A percentile compares a stretch with the other conserved stretches of the same genome.
Evolutionary conservation across 768 basidiomycete genomes (phyloP).

Genomic region (Mycena vitilis): DNA sequence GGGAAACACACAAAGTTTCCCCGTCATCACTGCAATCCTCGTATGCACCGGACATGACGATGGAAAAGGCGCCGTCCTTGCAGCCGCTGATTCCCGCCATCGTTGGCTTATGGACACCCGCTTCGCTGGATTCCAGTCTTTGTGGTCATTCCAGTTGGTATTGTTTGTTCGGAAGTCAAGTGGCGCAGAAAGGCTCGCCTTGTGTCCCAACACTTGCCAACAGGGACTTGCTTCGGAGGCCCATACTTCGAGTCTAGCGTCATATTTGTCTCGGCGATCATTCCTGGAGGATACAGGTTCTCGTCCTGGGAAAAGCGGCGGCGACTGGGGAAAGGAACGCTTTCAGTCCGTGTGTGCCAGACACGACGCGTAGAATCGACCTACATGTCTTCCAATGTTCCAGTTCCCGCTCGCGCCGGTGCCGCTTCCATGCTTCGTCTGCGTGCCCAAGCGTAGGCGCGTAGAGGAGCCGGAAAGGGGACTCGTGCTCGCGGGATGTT

Average conservation of each 20-base stretch:
- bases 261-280: neutral
- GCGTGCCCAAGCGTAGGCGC: conserved; percentile 20
- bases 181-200: conserved; percentile 5
- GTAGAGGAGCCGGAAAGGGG: neutral
- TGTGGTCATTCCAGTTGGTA: neutral
- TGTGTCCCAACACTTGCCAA: conserved; percentile 12
- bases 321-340: neutral
- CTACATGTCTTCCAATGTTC: too few species aligned
- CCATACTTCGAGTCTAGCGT: conserved; percentile 9
- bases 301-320: conserved; percentile 13
- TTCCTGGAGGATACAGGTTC: neutral
- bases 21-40: conserved; percentile 18
- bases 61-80: conserved; percentile 24
- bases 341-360: too few species aligned
- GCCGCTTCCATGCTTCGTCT: conserved; percentile 41
- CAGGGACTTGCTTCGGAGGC: neutral
- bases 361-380: too few species aligned
- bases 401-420: conserved; percentile 25
- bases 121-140: conserved; percentile 18
- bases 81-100: conserved; percentile 13
- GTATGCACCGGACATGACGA: conserved; percentile 20
- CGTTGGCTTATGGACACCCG: conserved; percentile 14
- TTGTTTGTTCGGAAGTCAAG: neutral
- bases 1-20: conserved; percentile 19
- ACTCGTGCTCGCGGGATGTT: neutral